Base-by-base conservation (phyloP, 352 stramenopile genomes). In the Globisporangium viniferum region DNA sequence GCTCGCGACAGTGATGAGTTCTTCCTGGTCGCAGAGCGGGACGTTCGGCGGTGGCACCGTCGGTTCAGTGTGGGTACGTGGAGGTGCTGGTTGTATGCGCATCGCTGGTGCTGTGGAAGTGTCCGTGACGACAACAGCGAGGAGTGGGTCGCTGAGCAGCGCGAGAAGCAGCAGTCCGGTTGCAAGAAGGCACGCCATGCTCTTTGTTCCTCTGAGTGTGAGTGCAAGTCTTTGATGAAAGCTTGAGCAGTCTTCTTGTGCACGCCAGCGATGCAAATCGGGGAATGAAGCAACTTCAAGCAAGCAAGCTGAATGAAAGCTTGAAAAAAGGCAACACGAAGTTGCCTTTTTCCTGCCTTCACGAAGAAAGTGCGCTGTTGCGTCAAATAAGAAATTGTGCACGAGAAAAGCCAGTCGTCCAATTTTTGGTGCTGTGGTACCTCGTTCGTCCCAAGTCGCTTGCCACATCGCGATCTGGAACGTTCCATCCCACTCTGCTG, bases 11-110 rank as follows among this genome's bases (percentile, higher is more conserved):
- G 60, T 73, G 59, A 86, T 54, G 66, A 88, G 60, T 58, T 88
- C 68, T 5, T 70, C 72, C 51, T 76, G 62, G 66, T 76, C 74
- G 64, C 84, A 92, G 24, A 80, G 63, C 33, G 72, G 68, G 20
- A 85, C 81, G 33, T 71, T 70, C 12, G 71, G 22, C 20, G 48
- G 20, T 1, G 49, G 27, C 12, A 55, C 10, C 5, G 9, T 3
- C 18, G 53, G 51, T 27, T 24, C 62, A 10, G 18, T 51, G 18
- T 24, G 44, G 3, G 44, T 9, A 24, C 44, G 44, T 10, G 44
- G 44, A 5, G 44, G 18, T 12, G 24, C 24, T 24, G 22, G 44
- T 22, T 22, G 39, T 15, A 46, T 51, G 18, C 44, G 44, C 44
- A 24, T 22, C 7, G 44, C 44, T 46, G 55, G 31, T 29, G 7